A percentile compares a stretch with the other conserved stretches of the same genome.
These are phyloP conservation scores for Rhodotorula sp. DNA, from an alignment of 1,284 basidiomycete genomes.

Conservation along the genomic window DNA sequence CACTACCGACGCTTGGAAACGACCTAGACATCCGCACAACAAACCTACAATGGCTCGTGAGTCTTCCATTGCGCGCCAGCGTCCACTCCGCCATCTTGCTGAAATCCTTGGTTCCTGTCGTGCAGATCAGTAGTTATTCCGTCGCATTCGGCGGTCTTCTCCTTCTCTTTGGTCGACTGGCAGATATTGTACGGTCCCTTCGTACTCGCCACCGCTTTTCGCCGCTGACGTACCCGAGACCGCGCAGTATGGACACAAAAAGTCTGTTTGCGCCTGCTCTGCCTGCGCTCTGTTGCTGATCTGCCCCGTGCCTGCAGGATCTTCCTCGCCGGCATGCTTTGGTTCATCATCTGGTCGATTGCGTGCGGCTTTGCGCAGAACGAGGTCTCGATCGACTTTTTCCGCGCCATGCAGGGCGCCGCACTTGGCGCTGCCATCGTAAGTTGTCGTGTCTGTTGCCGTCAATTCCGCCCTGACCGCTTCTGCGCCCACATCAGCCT, in stretches of 20 bases:
- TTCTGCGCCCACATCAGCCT: constrained; percentile 5
- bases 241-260: constrained; percentile 16
- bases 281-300: too few relatives aligned
- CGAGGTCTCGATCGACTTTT: constrained; percentile 46
- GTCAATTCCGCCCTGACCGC: too few relatives aligned
- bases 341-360: constrained; percentile 48
- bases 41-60: constrained; percentile 26
- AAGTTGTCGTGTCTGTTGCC: background rate
- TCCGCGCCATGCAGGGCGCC: constrained; percentile 44
- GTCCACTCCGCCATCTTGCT: background rate
- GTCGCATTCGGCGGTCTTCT: constrained; percentile 53
- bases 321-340: constrained; percentile 46
- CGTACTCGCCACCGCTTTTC: constrained; percentile 9
- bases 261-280: background rate
- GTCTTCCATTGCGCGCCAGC: background rate
- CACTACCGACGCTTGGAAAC: constrained; percentile 9
- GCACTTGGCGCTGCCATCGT: constrained; percentile 26
- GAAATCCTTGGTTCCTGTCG: too few relatives aligned
- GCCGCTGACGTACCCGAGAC: constrained; percentile 1
- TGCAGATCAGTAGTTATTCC: constrained; percentile 27
- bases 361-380: constrained; percentile 47
- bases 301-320: background rate
- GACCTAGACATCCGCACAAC: constrained; percentile 22
- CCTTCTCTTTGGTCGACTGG: constrained; percentile 67
- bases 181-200: constrained; percentile 61